These are phyloP conservation scores for Gastrolobium villosum DNA, from an alignment of 306 rosid genomes.

Conservation along the genomic window DNA sequence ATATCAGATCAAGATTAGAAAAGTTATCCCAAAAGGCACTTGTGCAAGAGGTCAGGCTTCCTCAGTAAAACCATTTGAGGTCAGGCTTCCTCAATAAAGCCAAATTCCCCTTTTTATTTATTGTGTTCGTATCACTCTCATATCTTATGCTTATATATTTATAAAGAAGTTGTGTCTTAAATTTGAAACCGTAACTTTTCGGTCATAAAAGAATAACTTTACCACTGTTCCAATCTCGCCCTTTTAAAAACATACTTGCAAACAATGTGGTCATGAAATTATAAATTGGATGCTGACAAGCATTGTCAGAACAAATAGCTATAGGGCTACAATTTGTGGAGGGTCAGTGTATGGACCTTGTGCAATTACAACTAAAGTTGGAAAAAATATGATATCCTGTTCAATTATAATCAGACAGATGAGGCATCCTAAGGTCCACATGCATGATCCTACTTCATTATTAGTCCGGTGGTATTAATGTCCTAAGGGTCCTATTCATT, in stretches of 20 bases:
- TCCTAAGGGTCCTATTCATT: neutral
- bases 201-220: too few relatives aligned
- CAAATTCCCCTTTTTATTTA: too few relatives aligned
- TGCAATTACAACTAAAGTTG: slow-evolving; percentile 5
- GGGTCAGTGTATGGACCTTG: slow-evolving; percentile 12
- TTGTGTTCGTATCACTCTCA: too few relatives aligned
- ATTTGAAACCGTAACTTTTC: too few relatives aligned
- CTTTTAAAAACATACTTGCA: neutral
- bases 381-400: slow-evolving; percentile 25
- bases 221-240: too few relatives aligned
- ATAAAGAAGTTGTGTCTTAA: too few relatives aligned
- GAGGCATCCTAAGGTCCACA: slow-evolving; percentile 38
- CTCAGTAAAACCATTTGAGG: too few relatives aligned
- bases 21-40: too few relatives aligned
- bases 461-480: slow-evolving; percentile 19
- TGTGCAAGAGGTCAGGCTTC: too few relatives aligned
- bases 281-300: neutral
- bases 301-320: slow-evolving; percentile 5
- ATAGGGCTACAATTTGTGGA: neutral
- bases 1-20: too few relatives aligned
- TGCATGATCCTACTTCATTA: slow-evolving; percentile 38
- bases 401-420: slow-evolving; percentile 41
- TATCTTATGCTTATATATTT: too few relatives aligned
- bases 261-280: slow-evolving; percentile 21
- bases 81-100: too few relatives aligned